Evolutionary conservation across 352 stramenopile species (phyloP).

Genomic region (Phytophthora fragariae): DNA sequence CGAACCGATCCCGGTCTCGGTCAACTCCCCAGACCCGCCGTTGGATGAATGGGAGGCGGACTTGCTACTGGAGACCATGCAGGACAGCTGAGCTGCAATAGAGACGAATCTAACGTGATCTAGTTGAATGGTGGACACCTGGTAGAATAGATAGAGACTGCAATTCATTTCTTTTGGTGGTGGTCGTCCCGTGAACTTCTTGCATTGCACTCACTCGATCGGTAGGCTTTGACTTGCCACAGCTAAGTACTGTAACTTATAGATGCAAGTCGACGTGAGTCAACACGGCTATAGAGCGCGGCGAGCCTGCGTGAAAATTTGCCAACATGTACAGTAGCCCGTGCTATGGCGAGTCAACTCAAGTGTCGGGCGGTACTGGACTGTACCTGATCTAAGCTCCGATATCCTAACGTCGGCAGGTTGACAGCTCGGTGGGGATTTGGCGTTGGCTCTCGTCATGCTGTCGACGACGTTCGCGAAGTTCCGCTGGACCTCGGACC

Average conservation of each 20-base stretch:
- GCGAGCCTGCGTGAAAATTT: conserved; percentile 7
- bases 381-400: conserved; percentile 10
- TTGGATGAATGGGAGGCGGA: conserved; percentile 35
- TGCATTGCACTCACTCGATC: too few species aligned
- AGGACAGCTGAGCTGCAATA: conserved; percentile 8
- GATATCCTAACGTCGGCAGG: conserved; percentile 10
- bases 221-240: too few species aligned
- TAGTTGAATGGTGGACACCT: neutral
- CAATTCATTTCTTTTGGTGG: conserved; percentile 1
- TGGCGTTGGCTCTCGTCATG: conserved; percentile 25
- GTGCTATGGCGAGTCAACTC: conserved; percentile 22
- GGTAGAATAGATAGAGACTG: conserved; percentile 14
- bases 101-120: too few species aligned
- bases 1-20: conserved; percentile 27
- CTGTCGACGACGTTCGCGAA: conserved; percentile 32
- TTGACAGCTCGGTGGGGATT: neutral
- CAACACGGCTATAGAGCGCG: conserved; percentile 13
- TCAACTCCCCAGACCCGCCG: conserved; percentile 11
- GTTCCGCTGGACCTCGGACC: conserved; percentile 36
- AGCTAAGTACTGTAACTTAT: too few species aligned
- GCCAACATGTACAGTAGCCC: neutral
- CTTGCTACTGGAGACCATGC: conserved; percentile 30
- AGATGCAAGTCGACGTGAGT: neutral
- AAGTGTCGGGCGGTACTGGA: conserved; percentile 13
- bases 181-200: neutral